Base-by-base conservation (phyloP, 73 alveolate genomes). In the Symbiodinium natans region DNA sequence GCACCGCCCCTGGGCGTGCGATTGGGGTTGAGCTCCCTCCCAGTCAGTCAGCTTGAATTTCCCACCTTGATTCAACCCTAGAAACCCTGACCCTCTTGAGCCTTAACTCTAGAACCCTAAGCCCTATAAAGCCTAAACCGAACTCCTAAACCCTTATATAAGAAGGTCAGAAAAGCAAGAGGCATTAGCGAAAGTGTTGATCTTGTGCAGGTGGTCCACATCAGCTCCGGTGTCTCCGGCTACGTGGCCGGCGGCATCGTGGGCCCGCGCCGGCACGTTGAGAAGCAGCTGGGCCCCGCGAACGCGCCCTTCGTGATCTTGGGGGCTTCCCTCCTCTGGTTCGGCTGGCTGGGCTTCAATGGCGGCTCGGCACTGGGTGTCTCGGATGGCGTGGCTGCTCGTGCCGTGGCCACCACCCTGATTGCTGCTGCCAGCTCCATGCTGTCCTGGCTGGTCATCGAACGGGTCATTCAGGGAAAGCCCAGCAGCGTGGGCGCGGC, bases 191-290 rank as follows among this genome's bases (percentile, higher is more conserved):
- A 5, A 9, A 36, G 31, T 83, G n/a, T n/a, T n/a, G n/a, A n/a
- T n/a, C n/a, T 84, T 15, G 75, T 41, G 9, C 46, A 36, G 36
- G 93, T 86, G 40, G 93, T 86, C 38, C 93, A 54, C 59, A 86
- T 86, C 83, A 86, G 93, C 93, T 86, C 93, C 38, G 93, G 93
- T 13, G 93, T 86, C 83, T 86, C 93, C 41, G 93, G 93, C 59
- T 31, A 39, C n/a, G 93, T 86, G 21, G 93, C 93, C 54, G 83
- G 93, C 27, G 82, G 29, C 34, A 48, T 86, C 83, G 56, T 86
- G 17, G 83, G 93, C 68, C 83, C 93, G 17, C 93, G 93, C 39
- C 52, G 83, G 83, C 93, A 86, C 41, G 93, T 86, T 77, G 93
- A 86, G 93, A 86, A 86, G 83, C 21, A 56, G 31, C 41, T 48